phyloP scores from a whole-genome alignment of 2,329 filamentous ascomycete species.

The Fusarium sp. region DNA sequence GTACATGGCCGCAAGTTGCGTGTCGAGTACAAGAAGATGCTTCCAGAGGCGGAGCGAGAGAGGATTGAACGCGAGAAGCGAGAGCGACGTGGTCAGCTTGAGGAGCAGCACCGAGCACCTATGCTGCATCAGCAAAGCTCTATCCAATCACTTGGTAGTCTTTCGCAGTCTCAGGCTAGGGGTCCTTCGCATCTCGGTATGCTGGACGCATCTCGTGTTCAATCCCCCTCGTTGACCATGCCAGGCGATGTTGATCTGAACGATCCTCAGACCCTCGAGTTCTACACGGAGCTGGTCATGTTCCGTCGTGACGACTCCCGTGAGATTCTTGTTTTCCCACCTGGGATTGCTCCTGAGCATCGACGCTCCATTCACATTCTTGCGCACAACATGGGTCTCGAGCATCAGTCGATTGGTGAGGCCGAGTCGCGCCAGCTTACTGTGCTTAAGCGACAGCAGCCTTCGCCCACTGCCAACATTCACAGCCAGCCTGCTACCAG shows the following conservation, averaged over 20 bases:
- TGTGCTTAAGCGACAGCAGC: conserved; percentile 79
- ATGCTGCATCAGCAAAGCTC: conserved; percentile 89
- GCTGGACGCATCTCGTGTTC: conserved; percentile 37
- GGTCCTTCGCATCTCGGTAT: conserved; percentile 63
- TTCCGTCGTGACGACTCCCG: conserved; percentile 86
- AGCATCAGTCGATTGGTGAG: conserved; percentile 90
- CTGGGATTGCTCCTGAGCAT: conserved; percentile 84
- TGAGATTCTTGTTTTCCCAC: conserved; percentile 87
- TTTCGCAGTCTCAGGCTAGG: conserved; percentile 73
- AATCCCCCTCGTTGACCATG: conserved; percentile 31
- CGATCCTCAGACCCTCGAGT: conserved; percentile 87
- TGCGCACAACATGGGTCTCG: conserved; percentile 93
- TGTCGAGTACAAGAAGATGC: conserved; percentile 99
- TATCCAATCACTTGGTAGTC: conserved; percentile 81
- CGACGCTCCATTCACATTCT: conserved; percentile 93
- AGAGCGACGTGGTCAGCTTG: conserved; percentile 93
- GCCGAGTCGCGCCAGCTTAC: conserved; percentile 92
- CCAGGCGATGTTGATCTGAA: conserved; percentile 86
- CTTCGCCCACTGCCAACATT: conserved; percentile 68
- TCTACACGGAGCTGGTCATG: conserved; percentile 90
- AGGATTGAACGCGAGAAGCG: conserved; percentile 97
- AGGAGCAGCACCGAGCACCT: conserved; percentile 91
- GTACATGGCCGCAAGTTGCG: conserved; percentile 93
- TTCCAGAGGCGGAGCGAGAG: conserved; percentile 93
- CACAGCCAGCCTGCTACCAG: conserved; percentile 74